Conservation (phyloP, 345 rosid genomes). For the Lepidium didymum region DNA sequence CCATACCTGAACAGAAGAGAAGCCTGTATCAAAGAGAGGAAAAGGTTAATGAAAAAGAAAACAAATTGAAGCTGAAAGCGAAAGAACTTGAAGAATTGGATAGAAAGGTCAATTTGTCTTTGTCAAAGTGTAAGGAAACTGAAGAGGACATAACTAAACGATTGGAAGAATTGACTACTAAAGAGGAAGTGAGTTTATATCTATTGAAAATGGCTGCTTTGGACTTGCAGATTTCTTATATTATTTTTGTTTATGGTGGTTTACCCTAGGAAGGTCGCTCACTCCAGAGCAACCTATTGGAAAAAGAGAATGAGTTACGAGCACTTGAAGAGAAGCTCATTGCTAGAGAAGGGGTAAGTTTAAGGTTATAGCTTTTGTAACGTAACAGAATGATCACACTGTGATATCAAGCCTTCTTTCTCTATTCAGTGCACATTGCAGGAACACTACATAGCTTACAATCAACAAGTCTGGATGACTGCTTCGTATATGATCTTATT, state of each 20-base stretch:
- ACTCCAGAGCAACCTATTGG: conserved; percentile 35
- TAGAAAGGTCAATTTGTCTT: conserved; percentile 41
- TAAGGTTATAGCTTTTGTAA: not conserved
- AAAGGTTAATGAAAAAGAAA: conserved; percentile 50
- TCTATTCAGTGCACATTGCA: not conserved
- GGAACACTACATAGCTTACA: not conserved
- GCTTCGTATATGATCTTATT: not conserved
- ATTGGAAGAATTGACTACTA: conserved; percentile 45
- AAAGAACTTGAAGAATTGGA: conserved; percentile 49
- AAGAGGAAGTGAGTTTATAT: conserved; percentile 54
- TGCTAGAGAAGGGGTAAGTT: conserved; percentile 73
- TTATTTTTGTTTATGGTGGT: conserved; percentile 12
- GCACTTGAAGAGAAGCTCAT: conserved; percentile 60
- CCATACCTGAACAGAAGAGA: conserved; percentile 45
- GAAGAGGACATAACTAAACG: conserved; percentile 47
- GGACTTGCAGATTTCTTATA: conserved; percentile 1
- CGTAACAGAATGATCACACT: not conserved
- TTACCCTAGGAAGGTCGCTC: conserved; percentile 46
- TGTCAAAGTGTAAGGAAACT: conserved; percentile 46
- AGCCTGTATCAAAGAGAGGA: conserved; percentile 55
- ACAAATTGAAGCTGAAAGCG: conserved; percentile 38
- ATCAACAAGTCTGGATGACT: not conserved
- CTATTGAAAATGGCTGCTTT: not conserved
- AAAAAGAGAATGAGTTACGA: conserved; percentile 46
- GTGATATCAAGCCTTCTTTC: not conserved